Evolutionary conservation across 306 rosid genomes (phyloP), one percentile per base, ranked within the genome.

Genomic region (Rubus parviflorus): DNA sequence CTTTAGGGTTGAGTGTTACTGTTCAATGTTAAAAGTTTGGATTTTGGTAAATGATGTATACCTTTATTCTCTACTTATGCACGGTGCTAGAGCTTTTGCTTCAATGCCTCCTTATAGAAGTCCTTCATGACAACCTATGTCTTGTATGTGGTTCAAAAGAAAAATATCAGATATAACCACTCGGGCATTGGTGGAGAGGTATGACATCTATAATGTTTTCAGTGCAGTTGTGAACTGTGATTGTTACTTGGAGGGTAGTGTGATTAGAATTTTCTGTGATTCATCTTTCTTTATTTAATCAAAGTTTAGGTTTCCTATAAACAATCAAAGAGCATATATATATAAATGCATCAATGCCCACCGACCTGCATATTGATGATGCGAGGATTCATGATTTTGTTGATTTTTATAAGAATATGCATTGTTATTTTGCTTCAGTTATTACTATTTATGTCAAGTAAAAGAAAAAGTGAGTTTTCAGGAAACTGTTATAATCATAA

Each of bases 401-500:
- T 42, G n/a, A 40, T 43, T 43, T 12, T 45, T 45, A 19, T 6
- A 68, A 35, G 7, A 68, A 45, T 37, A 6, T 56, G 9, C 14
- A 35, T 35, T n/a, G 17, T n/a, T 10, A 48, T 48, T 58, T 70
- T 49, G 4, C 5, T 16, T 58, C 43, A 43, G 77, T 30, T 74
- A 35, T 42, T 10, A 25, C 37, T 20, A 61, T 6, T 68, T 43
- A 43, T 40, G 19, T 56, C 56, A 43, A 45, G 19, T n/a, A 14
- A 72, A 58, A 37, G 43, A 70, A 46, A 12, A 23, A 38, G 47
- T 42, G 77, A 17, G 78, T 74, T 73, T 62, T 56, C 15, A n/a
- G 73, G 45, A 43, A 54, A 48, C 71, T 45, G 60, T 66, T 60
- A 10, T 68, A 56, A 74, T 62, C 54, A 69, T 57, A 71, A 47